These are phyloP conservation scores for Westerdykella aurantiaca DNA, from an alignment of 2,329 filamentous ascomycete species.

Conservation along the genomic window DNA sequence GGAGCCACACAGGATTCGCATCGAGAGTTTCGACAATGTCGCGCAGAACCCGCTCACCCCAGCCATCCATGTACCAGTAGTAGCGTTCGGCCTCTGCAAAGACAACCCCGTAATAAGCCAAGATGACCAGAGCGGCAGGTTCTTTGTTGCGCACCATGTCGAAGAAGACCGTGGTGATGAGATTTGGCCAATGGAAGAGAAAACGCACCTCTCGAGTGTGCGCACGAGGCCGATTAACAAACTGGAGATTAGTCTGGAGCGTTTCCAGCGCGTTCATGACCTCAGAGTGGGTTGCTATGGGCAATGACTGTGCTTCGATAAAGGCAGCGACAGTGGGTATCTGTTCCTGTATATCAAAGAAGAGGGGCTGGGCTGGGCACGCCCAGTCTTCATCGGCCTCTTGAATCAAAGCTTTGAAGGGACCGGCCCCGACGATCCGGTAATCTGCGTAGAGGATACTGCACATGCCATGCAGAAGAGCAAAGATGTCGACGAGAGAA, in stretches of 20 bases:
- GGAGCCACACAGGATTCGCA: conserved; percentile 20
- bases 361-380: conserved; percentile 21
- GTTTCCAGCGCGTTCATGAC: conserved; percentile 13
- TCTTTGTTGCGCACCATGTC: conserved; percentile 25
- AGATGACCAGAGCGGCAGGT: conserved; percentile 32
- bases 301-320: conserved; percentile 16
- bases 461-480: conserved; percentile 32
- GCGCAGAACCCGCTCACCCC: conserved; percentile 25
- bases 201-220: conserved; percentile 34
- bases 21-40: conserved; percentile 15
- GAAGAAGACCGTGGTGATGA: conserved; percentile 29
- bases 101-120: conserved; percentile 37
- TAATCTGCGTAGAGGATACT: conserved; percentile 23
- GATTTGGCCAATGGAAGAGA: conserved; percentile 36
- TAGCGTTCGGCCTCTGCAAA: conserved; percentile 29
- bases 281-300: conserved; percentile 12
- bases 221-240: conserved; percentile 16
- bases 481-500: conserved; percentile 30
- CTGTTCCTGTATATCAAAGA: conserved; percentile 17
- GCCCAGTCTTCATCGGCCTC: conserved; percentile 2
- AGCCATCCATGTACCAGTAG: conserved; percentile 39
- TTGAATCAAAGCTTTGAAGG: conserved; percentile 20
- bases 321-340: conserved; percentile 16
- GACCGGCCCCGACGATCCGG: conserved; percentile 15
- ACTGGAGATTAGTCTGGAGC: conserved; percentile 17